Evolutionary conservation across 257 asterid species (phyloP).

Genomic region (Solanum bukasovii): DNA sequence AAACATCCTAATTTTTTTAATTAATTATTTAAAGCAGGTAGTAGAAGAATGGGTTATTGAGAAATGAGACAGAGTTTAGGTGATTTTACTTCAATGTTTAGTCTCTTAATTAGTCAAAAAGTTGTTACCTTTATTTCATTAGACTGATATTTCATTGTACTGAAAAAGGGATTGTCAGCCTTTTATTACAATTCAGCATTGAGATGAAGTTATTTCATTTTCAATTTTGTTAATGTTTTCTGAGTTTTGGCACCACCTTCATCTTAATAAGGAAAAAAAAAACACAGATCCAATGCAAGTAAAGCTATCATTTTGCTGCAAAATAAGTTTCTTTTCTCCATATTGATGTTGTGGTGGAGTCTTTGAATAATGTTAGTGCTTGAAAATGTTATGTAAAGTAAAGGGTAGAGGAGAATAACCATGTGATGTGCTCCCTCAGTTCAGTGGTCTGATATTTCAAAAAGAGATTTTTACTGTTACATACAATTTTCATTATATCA

Average conservation of each 20-base stretch:
- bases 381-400: neutral
- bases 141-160: neutral
- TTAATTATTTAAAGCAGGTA: slow-evolving; percentile 30
- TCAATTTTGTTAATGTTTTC: neutral
- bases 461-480: neutral
- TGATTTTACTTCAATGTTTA: slow-evolving; percentile 21
- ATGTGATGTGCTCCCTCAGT: neutral
- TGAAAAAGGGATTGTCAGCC: neutral
- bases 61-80: slow-evolving; percentile 9
- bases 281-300: neutral
- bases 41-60: slow-evolving; percentile 29
- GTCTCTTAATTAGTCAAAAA: neutral
- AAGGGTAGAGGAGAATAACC: neutral
- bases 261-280: neutral
- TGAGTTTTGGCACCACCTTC: neutral
- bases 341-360: neutral
- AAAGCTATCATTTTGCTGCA: neutral
- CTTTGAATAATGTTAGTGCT: neutral
- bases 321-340: neutral
- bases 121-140: neutral
- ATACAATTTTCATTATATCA: too few species aligned
- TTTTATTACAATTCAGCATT: neutral
- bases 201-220: neutral
- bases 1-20: neutral
- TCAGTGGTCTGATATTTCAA: neutral